Evolutionary conservation across 116 monocot species (phyloP).

Genomic region (Posidonia oceanica): DNA sequence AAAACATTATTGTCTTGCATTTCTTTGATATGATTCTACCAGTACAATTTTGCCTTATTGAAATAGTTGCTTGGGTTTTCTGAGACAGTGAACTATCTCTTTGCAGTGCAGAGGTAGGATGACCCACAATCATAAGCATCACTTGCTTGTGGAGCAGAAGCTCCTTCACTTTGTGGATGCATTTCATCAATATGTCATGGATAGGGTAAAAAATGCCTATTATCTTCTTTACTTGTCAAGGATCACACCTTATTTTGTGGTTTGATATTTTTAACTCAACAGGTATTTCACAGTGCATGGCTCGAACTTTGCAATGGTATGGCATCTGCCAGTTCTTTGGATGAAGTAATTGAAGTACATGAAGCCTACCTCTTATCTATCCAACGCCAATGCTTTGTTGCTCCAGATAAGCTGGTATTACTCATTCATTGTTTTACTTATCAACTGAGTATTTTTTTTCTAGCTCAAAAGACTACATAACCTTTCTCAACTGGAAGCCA

Average conservation of each 20-base stretch:
- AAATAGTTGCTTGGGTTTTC: background rate
- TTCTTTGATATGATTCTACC: too few relatives aligned
- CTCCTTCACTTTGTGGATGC: constrained; percentile 97
- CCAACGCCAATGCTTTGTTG: constrained; percentile 89
- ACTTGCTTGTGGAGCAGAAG: constrained; percentile 80
- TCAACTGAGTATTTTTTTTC: too few relatives aligned
- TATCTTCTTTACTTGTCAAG: background rate
- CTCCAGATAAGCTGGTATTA: constrained; percentile 81
- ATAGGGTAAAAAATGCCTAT: constrained; percentile 40
- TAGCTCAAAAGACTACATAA: too few relatives aligned
- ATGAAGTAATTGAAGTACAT: constrained; percentile 92
- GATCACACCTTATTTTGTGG: background rate
- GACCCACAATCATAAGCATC: constrained; percentile 51
- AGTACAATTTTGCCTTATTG: too few relatives aligned
- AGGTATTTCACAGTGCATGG: constrained; percentile 97
- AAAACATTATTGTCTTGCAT: too few relatives aligned
- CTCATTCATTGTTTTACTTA: background rate
- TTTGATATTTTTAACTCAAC: background rate
- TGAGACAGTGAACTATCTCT: background rate
- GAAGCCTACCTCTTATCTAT: constrained; percentile 82
- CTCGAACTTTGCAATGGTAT: constrained; percentile 75
- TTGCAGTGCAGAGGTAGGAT: constrained; percentile 31
- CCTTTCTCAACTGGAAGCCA: too few relatives aligned
- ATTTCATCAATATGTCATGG: constrained; percentile 99
- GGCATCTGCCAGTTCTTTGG: constrained; percentile 72